Evolutionary conservation across 805 yeast genomes (phyloP).

Genomic region (Monosporozyma aquatica): DNA sequence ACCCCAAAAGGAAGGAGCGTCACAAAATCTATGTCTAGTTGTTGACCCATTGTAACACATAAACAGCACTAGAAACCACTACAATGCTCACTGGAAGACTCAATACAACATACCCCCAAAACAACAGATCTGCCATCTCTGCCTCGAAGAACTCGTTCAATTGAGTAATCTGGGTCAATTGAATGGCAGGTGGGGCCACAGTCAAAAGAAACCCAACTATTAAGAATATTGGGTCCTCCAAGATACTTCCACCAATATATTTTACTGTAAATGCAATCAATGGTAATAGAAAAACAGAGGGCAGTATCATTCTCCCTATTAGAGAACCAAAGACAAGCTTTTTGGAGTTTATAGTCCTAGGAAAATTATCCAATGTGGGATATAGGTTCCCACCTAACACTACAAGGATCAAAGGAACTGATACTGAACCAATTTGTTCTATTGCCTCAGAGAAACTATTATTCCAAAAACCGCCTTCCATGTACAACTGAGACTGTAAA

Average conservation of each 20-base stretch:
- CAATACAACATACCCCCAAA: constrained; percentile 72
- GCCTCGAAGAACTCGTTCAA: constrained; percentile 65
- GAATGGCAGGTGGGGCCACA: constrained; percentile 77
- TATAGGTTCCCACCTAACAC: constrained; percentile 72
- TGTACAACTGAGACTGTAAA: constrained; percentile 49
- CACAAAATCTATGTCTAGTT: too few species aligned
- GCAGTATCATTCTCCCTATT: constrained; percentile 68
- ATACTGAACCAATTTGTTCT: constrained; percentile 59
- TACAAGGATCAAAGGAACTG: constrained; percentile 67
- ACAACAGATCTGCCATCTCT: constrained; percentile 75
- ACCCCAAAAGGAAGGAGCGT: too few species aligned
- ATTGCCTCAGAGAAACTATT: constrained; percentile 59
- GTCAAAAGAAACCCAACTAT: constrained; percentile 69
- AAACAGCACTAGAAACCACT: constrained; percentile 58
- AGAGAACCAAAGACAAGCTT: constrained; percentile 60
- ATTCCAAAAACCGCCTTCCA: constrained; percentile 49
- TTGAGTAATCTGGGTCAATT: constrained; percentile 72
- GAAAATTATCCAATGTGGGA: constrained; percentile 60
- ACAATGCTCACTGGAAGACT: constrained; percentile 69
- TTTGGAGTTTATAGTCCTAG: constrained; percentile 52
- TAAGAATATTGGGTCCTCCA: constrained; percentile 74
- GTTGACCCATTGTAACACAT: constrained; percentile 36
- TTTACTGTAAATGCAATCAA: constrained; percentile 56
- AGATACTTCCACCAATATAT: constrained; percentile 52
- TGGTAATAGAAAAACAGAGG: constrained; percentile 60